These are phyloP conservation scores for Trichoderma polysporum DNA, from an alignment of 2,329 filamentous ascomycete species.

Conservation along the genomic window DNA sequence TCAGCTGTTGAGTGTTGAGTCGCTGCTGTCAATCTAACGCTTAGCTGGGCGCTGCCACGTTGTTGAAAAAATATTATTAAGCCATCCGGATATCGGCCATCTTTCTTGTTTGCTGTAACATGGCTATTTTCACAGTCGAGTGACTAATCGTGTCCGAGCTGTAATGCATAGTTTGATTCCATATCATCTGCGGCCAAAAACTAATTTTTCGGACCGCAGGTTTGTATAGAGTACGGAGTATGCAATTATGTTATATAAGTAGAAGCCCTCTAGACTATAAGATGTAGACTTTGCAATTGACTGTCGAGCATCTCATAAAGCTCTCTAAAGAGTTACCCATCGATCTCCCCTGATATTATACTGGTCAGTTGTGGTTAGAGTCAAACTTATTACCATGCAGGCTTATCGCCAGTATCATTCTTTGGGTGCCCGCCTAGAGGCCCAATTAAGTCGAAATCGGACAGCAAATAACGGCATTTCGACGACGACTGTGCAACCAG, in stretches of 20 bases:
- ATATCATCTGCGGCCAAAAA: background rate
- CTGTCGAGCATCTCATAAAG: background rate
- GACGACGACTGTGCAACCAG: background rate
- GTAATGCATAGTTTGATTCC: background rate
- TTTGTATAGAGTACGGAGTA: background rate
- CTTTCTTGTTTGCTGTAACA: background rate
- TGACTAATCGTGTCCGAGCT: background rate
- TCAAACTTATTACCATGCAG: background rate
- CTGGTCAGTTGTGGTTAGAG: background rate
- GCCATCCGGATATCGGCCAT: background rate
- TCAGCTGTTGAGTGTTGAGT: background rate
- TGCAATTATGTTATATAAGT: background rate
- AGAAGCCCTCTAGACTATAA: background rate
- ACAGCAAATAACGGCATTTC: background rate
- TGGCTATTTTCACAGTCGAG: background rate
- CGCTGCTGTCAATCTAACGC: background rate
- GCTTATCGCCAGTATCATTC: background rate
- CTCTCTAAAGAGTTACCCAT: background rate
- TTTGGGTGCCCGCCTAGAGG: conserved; percentile 3
- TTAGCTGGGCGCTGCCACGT: background rate
- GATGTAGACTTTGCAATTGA: background rate
- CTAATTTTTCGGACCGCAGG: background rate
- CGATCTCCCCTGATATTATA: background rate
- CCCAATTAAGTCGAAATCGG: background rate
- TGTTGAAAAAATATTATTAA: background rate